Percentiles rank a stretch among this genome's conserved stretches.
Evolutionary conservation across 2,329 filamentous ascomycete species (phyloP).

Genomic region (Hymenotorrendiella dingleyae): DNA sequence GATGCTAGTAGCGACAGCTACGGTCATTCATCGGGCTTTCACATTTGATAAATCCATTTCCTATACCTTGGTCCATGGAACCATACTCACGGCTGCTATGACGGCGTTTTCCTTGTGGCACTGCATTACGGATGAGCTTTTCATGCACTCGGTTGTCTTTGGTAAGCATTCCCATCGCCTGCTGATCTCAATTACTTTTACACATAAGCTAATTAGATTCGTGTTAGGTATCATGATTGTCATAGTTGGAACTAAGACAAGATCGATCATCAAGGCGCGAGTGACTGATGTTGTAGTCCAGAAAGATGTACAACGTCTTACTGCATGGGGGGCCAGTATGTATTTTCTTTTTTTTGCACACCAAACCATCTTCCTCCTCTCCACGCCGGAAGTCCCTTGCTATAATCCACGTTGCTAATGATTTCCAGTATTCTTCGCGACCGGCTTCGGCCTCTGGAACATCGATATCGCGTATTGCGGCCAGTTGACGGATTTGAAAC

Average conservation of each 20-base stretch:
- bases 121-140: conserved; percentile 24
- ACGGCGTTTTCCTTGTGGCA: conserved; percentile 37
- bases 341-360: background rate
- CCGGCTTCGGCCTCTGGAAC: conserved; percentile 50
- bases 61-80: conserved; percentile 39
- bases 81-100: conserved; percentile 36
- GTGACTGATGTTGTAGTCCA: conserved; percentile 20
- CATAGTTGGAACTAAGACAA: conserved; percentile 22
- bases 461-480: conserved; percentile 49
- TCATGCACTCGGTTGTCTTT: conserved; percentile 24
- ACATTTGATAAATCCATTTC: conserved; percentile 37
- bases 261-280: conserved; percentile 22
- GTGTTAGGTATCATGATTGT: conserved; percentile 19
- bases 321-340: conserved; percentile 23
- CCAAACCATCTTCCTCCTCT: background rate
- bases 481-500: conserved; percentile 40
- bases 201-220: too few relatives aligned
- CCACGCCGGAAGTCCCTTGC: too few relatives aligned
- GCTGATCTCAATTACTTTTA: background rate
- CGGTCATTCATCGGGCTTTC: conserved; percentile 45
- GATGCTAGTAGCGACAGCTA: conserved; percentile 49
- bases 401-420: too few relatives aligned
- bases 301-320: conserved; percentile 21
- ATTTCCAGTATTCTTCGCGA: conserved; percentile 30
- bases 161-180: conserved; percentile 7